Evolutionary conservation across 106 monocot species (phyloP).

Genomic region (Hemerocallis citrina): DNA sequence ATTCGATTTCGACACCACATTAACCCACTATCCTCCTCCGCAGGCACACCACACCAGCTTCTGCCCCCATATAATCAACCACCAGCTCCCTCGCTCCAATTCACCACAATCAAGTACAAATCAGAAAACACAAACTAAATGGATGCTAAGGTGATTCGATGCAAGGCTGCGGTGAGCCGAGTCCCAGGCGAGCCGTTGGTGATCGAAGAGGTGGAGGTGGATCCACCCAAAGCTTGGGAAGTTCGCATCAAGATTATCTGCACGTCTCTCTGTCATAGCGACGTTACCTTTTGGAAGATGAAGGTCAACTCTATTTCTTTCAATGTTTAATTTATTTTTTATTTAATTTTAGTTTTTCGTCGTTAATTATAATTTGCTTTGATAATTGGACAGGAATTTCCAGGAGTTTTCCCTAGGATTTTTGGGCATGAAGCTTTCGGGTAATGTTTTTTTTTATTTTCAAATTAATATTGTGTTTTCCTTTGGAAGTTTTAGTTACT

Average conservation of each 20-base stretch:
- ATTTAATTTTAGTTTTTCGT: neutral
- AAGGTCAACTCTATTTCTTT: too few species aligned
- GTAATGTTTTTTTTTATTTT: conserved; percentile 15
- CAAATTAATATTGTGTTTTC: too few species aligned
- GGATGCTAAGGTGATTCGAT: too few species aligned
- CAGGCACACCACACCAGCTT: neutral
- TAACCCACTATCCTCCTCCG: neutral
- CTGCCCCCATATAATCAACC: neutral
- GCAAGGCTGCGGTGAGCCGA: conserved; percentile 84
- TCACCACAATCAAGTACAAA: too few species aligned
- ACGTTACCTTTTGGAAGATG: conserved; percentile 75
- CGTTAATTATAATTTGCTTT: neutral
- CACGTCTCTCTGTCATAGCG: conserved; percentile 89
- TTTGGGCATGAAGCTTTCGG: conserved; percentile 88
- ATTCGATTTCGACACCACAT: neutral
- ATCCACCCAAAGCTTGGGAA: conserved; percentile 51
- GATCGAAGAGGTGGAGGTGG: conserved; percentile 74
- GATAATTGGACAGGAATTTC: conserved; percentile 15
- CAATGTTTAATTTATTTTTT: too few species aligned
- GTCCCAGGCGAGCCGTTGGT: conserved; percentile 43
- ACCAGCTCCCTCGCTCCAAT: too few species aligned
- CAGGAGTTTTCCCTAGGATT: conserved; percentile 46
- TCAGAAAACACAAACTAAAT: neutral
- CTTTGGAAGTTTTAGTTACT: too few species aligned
- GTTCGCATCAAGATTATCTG: conserved; percentile 82